Base-by-base conservation (phyloP, 208 protist genomes). In the Leishmania mexicana region DNA sequence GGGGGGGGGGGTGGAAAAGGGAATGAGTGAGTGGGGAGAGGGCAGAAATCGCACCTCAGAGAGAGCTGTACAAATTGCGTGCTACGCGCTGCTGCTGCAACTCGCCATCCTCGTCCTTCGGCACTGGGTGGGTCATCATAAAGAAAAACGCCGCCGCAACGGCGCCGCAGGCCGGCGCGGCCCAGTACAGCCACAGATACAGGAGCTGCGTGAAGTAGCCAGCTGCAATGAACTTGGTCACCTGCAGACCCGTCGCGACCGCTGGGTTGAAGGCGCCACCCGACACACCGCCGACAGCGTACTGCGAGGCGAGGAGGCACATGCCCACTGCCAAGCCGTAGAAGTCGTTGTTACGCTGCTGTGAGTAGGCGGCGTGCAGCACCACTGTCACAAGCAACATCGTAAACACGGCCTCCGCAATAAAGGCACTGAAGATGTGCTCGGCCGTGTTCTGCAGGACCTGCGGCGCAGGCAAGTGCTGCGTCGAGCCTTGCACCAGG, bases 181-280 rank as follows among this genome's bases (percentile, higher is more conserved):
- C 89, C 91, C 91, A 96, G 85, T 96, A 96, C 58, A 96, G 75
- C 92, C 93, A 96, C 80, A 96, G 45, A 78, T 95, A 88, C 90
- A 95, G 90, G 47, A 96, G 85, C 62, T 91, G 92, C 71, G 89
- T 91, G 40, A 85, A 88, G 76, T 95, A 93, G 54, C 92, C 92
- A 10, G 87, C 92, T 0, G 90, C 86, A 49, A 96, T 90, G 78
- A 92, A 93, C 83, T 94, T 95, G 28, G 88, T 90, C 31, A 96
- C 42, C 83, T 95, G 93, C 64, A 96, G 81, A 28, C 81, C 91
- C 0, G 92, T 95, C 38, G 93, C 91, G 13, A 94, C 89, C 40
- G 92, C 93, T 13, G 93, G 93, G 84, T 96, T 96, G 74, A 96
- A 96, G 81, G 93, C 86, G 49, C 93, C 93, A 19, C 90, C 90